These are phyloP conservation scores for Aspergillus novofumigatus DNA, from an alignment of 2,329 filamentous ascomycete species.

Conservation along the genomic window DNA sequence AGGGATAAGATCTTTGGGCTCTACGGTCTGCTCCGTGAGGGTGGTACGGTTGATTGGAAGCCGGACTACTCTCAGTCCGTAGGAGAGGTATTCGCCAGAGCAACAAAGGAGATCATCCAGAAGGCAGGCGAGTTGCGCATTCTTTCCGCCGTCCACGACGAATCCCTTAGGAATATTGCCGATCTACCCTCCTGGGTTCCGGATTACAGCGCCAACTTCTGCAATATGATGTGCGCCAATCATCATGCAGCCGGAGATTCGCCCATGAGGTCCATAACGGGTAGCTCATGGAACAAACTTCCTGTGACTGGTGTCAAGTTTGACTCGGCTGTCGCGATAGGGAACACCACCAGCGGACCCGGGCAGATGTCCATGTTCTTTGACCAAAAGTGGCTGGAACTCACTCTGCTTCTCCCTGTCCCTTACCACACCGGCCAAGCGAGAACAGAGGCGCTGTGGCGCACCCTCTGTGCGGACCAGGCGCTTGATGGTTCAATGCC, in stretches of 20 bases:
- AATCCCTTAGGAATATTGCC: background rate
- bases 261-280: background rate
- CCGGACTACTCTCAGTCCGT: slow-evolving; percentile 1
- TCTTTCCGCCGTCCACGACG: background rate
- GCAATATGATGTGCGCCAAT: slow-evolving; percentile 1
- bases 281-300: slow-evolving; percentile 1
- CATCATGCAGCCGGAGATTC: background rate
- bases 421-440: background rate
- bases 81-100: background rate
- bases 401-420: slow-evolving; percentile 1
- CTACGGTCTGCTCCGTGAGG: background rate
- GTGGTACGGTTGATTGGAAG: background rate
- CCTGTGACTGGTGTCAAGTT: background rate
- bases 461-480: slow-evolving; percentile 4
- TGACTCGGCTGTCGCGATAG: background rate
- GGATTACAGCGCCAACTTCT: slow-evolving; percentile 2
- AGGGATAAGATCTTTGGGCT: slow-evolving; percentile 4
- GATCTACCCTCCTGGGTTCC: slow-evolving; percentile 4
- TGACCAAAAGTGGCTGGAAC: slow-evolving; percentile 4
- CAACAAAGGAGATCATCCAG: background rate
- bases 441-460: slow-evolving; percentile 4
- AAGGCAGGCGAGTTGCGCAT: slow-evolving; percentile 2
- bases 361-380: slow-evolving; percentile 3
- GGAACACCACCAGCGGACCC: slow-evolving; percentile 1
- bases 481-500: background rate